Conservation (phyloP, 495 filamentous ascomycete genomes). For the Ascobolus immersus region DNA sequence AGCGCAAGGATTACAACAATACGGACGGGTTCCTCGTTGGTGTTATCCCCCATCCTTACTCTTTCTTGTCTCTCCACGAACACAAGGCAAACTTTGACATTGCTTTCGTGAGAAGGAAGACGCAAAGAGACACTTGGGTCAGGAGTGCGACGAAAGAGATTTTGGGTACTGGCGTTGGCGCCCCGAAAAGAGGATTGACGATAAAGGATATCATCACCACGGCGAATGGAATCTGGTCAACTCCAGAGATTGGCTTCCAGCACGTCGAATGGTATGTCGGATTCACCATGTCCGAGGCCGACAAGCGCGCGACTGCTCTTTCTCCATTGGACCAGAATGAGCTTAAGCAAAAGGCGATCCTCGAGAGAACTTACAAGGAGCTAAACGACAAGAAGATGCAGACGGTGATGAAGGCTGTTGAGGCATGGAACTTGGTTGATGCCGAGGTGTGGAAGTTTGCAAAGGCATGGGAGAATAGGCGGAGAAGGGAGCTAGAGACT, state of each 20-base stretch:
- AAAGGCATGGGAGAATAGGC: conserved; percentile 38
- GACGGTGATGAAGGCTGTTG: conserved; percentile 34
- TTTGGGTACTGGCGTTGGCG: conserved; percentile 31
- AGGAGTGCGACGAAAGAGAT: conserved; percentile 41
- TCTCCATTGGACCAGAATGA: conserved; percentile 26
- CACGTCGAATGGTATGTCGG: conserved; percentile 64
- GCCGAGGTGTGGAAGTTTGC: conserved; percentile 85
- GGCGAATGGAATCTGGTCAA: conserved; percentile 53
- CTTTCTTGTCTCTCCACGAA: conserved; percentile 34
- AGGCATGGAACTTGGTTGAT: conserved; percentile 85
- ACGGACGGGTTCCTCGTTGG: conserved; percentile 52
- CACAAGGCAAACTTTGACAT: conserved; percentile 23
- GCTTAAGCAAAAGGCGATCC: conserved; percentile 30
- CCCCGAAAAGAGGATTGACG: conserved; percentile 35
- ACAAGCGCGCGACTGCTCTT: conserved; percentile 19
- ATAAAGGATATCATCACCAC: conserved; percentile 67
- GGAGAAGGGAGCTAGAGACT: conserved; percentile 30
- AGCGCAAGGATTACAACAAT: conserved; percentile 30
- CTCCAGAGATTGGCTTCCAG: conserved; percentile 35
- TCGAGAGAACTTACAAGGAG: conserved; percentile 13
- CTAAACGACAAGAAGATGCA: conserved; percentile 12
- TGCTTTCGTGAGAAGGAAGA: conserved; percentile 46
- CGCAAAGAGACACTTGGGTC: conserved; percentile 61
- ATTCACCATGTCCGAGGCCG: conserved; percentile 42
- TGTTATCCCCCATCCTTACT: conserved; percentile 76